A percentile compares a stretch with the other conserved stretches of the same genome.
Evolutionary conservation across 225 moss, liverwort and hornwort species (phyloP).

Genomic region (Pseudoscleropodium purum): DNA sequence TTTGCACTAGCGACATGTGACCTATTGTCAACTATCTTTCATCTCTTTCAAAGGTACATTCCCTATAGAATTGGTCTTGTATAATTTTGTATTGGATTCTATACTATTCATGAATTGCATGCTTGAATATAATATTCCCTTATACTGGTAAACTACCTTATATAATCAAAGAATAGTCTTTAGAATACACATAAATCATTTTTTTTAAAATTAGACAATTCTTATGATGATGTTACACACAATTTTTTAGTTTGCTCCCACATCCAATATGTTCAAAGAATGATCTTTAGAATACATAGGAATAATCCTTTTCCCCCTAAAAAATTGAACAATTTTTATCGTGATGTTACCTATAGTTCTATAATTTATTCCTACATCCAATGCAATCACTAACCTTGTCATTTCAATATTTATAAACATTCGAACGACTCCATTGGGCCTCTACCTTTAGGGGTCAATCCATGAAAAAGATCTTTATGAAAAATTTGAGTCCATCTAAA

Average conservation of each 20-base stretch:
- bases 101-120: rapidly evolving
- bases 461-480: background rate
- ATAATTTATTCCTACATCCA: background rate
- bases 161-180: rapidly evolving
- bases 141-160: rapidly evolving
- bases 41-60: rapidly evolving
- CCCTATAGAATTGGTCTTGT: rapidly evolving
- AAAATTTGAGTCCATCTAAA: background rate
- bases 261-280: too few species aligned
- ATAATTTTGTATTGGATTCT: background rate
- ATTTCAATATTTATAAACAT: background rate
- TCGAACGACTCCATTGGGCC: rapidly evolving
- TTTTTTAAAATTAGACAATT: too few species aligned
- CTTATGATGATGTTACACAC: too few species aligned
- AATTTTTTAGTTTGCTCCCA: too few species aligned
- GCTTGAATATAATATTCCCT: background rate
- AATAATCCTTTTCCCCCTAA: too few species aligned
- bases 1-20: background rate
- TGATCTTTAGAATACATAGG: too few species aligned
- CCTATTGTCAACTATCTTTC: background rate
- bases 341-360: too few species aligned
- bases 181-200: rapidly evolving
- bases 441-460: too few species aligned
- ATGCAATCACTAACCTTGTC: background rate
- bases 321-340: too few species aligned